Base-by-base conservation (phyloP, 2,329 filamentous ascomycete genomes). In the Xylariomycetidae sp. region DNA sequence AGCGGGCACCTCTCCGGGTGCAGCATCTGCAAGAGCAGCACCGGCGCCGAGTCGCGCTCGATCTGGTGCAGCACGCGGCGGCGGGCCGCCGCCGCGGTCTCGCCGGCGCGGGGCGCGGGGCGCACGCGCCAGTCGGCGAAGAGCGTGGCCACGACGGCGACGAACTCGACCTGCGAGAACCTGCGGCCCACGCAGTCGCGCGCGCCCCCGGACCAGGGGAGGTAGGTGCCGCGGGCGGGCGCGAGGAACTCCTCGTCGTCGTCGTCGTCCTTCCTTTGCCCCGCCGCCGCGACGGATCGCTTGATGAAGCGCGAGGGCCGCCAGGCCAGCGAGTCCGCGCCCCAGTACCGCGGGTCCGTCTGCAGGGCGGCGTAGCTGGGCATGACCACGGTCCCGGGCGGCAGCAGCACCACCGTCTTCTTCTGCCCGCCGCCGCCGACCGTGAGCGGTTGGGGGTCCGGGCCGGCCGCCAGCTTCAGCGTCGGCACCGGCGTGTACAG, bases 401-500 rank as follows among this genome's bases (percentile, higher is more conserved):
- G 52, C 0, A 53, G 24, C 2, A 32, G 19, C 3, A 50, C 1
- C 0, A 35, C 46, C 26, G 43, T 45, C 2, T 34, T 40, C 2
- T 39, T 42, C n/a, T n/a, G n/a, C n/a, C n/a, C n/a, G n/a, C n/a
- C n/a, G n/a, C n/a, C n/a, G n/a, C n/a, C n/a, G 4, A 54, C 38
- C 1, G 12, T 7, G 1, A 56, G 37, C 1, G 43, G 20, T 28
- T 39, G 32, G 2, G 31, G 13, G 5, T 18, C 15, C 10, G 44
- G 19, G 4, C 15, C 31, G 2, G 46, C 49, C 42, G 39, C 49
- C 18, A 23, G 20, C 17, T 53, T 51, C 24, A 40, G 15, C 0
- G 38, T 22, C 2, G 44, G 39, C 0, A 64, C 49, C 0, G 58
- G 57, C 0, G 53, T 47, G 32, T 61, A 65, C 0, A 66, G 47